phyloP scores from a whole-genome alignment of 176 grass and related monocot species.

The Musa beccarii region DNA sequence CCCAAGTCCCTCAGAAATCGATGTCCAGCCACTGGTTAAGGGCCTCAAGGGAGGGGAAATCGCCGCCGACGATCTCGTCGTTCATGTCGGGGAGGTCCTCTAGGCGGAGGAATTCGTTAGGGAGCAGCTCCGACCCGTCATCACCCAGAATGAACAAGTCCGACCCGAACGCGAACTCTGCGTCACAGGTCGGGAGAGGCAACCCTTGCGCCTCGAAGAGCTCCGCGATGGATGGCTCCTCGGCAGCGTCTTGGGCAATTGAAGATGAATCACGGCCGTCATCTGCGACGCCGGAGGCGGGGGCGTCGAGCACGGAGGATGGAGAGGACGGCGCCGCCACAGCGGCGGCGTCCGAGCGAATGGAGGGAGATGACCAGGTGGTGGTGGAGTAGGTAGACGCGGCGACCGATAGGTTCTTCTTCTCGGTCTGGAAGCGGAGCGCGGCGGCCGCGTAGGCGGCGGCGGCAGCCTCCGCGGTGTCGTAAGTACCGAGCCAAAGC shows the following conservation, averaged over 20 bases:
- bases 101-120: background rate
- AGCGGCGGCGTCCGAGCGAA: background rate
- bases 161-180: background rate
- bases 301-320: conserved; percentile 4
- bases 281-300: background rate
- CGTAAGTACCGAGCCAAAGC: conserved; percentile 14
- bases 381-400: background rate
- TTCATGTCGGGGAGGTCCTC: background rate
- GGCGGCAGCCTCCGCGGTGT: background rate
- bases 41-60: background rate
- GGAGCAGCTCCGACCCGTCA: background rate
- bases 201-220: background rate
- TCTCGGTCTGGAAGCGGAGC: background rate
- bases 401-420: background rate
- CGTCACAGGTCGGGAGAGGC: background rate
- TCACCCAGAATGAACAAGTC: background rate
- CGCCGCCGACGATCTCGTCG: background rate
- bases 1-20: background rate
- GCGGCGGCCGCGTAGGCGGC: conserved; percentile 12
- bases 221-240: conserved; percentile 1
- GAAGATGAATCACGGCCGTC: background rate
- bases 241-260: background rate
- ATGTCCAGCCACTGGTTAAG: conserved; percentile 10
- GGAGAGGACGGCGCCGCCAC: background rate
- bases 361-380: background rate